Evolutionary conservation across 1,139 yeast species (phyloP).

Genomic region (Pichia sp.): DNA sequence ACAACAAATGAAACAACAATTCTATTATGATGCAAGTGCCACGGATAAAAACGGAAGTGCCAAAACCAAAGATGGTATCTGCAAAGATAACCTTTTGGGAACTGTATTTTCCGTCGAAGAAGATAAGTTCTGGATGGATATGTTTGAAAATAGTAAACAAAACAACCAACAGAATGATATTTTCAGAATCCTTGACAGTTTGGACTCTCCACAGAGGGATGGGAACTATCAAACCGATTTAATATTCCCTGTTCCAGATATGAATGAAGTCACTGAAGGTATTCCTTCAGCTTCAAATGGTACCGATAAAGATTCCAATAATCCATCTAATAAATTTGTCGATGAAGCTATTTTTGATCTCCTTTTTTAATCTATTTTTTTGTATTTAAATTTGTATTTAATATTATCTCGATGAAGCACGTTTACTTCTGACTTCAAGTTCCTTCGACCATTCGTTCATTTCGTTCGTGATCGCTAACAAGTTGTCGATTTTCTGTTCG

Average conservation of each 20-base stretch:
- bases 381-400: not conserved
- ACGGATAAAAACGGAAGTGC: not conserved
- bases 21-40: not conserved
- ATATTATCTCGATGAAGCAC: not conserved
- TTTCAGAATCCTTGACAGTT: constrained; percentile 1
- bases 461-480: constrained; percentile 50
- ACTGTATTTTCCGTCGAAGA: not conserved
- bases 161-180: not conserved
- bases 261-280: not conserved
- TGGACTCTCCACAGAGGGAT: not conserved
- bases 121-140: constrained; percentile 3
- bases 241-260: not conserved
- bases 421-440: constrained; percentile 38
- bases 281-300: not conserved
- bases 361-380: not conserved
- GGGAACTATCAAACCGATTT: not conserved
- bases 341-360: constrained; percentile 3
- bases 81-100: not conserved
- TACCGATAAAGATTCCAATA: not conserved
- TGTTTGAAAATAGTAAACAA: not conserved
- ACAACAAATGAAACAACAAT: not conserved
- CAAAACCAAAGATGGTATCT: not conserved
- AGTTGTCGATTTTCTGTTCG: constrained; percentile 44
- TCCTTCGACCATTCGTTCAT: constrained; percentile 62
- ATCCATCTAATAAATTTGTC: not conserved